These are phyloP conservation scores for Pyrrhoderma lamaoense DNA, from an alignment of 1,284 basidiomycete species.

Conservation along the genomic window DNA sequence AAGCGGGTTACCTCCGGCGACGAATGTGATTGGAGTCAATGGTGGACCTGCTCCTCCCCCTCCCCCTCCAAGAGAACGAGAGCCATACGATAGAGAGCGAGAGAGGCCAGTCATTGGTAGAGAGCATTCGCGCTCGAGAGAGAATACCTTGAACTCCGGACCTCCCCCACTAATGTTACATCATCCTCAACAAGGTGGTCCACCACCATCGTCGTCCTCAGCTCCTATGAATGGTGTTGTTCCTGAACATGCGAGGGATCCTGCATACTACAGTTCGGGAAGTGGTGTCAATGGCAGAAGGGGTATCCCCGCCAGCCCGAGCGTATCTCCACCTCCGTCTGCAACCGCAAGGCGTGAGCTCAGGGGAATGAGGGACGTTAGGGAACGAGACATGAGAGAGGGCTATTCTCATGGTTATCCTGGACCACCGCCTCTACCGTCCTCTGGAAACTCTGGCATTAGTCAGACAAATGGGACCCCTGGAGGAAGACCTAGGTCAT, in stretches of 20 bases:
- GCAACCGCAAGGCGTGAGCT: not conserved
- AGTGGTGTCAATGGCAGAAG: slow-evolving; percentile 30
- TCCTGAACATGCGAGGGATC: slow-evolving; percentile 42
- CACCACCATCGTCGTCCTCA: slow-evolving; percentile 15
- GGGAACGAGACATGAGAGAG: not conserved
- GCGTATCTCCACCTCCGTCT: slow-evolving; percentile 5
- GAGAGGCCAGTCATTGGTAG: slow-evolving; percentile 10
- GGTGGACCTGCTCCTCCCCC: no score
- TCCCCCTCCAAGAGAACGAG: no score
- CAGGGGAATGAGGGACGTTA: not conserved
- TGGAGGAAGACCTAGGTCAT: slow-evolving; percentile 39
- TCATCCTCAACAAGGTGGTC: slow-evolving; percentile 54
- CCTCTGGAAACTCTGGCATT: slow-evolving; percentile 19
- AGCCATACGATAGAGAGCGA: slow-evolving; percentile 25
- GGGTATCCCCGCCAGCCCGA: slow-evolving; percentile 45
- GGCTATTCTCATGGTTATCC: no score
- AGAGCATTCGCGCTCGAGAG: slow-evolving; percentile 34
- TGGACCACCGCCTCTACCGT: not conserved
- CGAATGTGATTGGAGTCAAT: no score
- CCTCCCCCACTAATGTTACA: slow-evolving; percentile 53
- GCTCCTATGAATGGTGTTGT: slow-evolving; percentile 21
- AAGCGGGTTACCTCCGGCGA: slow-evolving; percentile 39
- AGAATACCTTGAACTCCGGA: slow-evolving; percentile 23
- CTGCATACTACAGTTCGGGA: slow-evolving; percentile 31
- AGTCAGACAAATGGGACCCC: slow-evolving; percentile 36